Base-by-base conservation (phyloP, 441 rosid species). In the Pelargonium cotyledonis region DNA sequence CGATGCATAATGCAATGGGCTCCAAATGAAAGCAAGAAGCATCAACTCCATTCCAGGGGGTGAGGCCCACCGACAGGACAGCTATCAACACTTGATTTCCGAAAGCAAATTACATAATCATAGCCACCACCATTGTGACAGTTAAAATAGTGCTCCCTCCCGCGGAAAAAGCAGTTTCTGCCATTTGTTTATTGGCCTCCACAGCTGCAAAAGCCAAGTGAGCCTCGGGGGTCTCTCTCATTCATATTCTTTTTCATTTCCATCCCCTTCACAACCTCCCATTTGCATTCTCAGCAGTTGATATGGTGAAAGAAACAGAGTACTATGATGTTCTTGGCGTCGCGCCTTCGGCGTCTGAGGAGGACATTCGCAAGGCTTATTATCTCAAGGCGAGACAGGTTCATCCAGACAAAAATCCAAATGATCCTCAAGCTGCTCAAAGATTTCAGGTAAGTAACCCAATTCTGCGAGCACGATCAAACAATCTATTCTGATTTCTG, bases 321-420 rank as follows among this genome's bases (percentile, higher is more conserved):
- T 94, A 78, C 72, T 94, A 94, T 77, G 94, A 91, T 72, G 88
- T 94, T 88, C 96, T 91, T 65, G 94, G 92, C 51, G 80, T 91
- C 16, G 64, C n/a, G 74, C 86, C 95, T 55, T 81, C 87, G 10
- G 97, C 95, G 78, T 91, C 95, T 0, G 96, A 88, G 68, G 93
- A 85, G 49, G 97, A 88, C 76, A 90, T 89, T 83, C 96, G 96
- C 35, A 94, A 85, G 74, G 92, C 95, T 74, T 94, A 94, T 55
- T 94, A 87, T 79, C 84, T 89, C 23, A 91, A 91, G 98, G 98
- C 98, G 44, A 91, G 86, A 77, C 96, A 87, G 86, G 98, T 94
- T 76, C 98, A 94, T 83, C 97, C 98, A 18, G 98, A 91, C 78
- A 93, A 93, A 78, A 91, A 93, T 82, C 98, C 83, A 38, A 80